A percentile compares a stretch with the other conserved stretches of the same genome.
These are phyloP conservation scores for Neonectria magnoliae DNA, from an alignment of 2,329 filamentous ascomycete genomes.

Conservation along the genomic window DNA sequence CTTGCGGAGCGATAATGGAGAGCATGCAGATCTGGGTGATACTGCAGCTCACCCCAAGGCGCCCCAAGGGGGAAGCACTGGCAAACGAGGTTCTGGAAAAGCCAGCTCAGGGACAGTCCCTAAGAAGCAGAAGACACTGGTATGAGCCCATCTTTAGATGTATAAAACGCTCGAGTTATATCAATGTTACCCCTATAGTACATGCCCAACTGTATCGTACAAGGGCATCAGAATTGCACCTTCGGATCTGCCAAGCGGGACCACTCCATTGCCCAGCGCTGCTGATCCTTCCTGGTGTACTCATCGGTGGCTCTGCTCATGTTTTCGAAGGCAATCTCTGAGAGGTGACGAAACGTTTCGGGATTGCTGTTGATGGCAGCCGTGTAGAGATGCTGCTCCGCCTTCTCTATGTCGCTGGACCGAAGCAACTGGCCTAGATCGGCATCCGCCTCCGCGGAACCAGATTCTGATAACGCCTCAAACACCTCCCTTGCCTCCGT, in stretches of 20 bases:
- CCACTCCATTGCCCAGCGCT: conserved; percentile 49
- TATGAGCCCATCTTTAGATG: not conserved
- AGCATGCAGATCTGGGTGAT: conserved; percentile 45
- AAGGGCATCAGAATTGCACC: conserved; percentile 32
- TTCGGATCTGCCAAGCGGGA: conserved; percentile 43
- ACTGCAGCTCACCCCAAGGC: conserved; percentile 27
- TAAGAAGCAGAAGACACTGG: conserved; percentile 42
- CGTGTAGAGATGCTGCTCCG: conserved; percentile 40
- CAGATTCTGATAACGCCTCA: conserved; percentile 33
- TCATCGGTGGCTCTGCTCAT: conserved; percentile 27
- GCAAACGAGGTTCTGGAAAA: conserved; percentile 40
- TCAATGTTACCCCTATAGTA: not conserved
- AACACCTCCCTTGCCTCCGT: conserved; percentile 40
- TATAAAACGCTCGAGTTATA: not conserved
- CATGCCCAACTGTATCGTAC: not conserved
- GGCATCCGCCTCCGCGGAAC: conserved; percentile 38
- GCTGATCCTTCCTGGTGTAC: conserved; percentile 31
- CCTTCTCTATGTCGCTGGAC: conserved; percentile 33
- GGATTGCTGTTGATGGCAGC: conserved; percentile 40
- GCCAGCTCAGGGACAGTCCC: conserved; percentile 24
- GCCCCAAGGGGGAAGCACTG: not conserved
- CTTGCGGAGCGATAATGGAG: conserved; percentile 47
- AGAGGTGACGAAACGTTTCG: conserved; percentile 42
- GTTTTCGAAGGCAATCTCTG: conserved; percentile 43
- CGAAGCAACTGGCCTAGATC: conserved; percentile 43